Conservation (phyloP, 305 asterid species). For the Fraxinus nigra region DNA sequence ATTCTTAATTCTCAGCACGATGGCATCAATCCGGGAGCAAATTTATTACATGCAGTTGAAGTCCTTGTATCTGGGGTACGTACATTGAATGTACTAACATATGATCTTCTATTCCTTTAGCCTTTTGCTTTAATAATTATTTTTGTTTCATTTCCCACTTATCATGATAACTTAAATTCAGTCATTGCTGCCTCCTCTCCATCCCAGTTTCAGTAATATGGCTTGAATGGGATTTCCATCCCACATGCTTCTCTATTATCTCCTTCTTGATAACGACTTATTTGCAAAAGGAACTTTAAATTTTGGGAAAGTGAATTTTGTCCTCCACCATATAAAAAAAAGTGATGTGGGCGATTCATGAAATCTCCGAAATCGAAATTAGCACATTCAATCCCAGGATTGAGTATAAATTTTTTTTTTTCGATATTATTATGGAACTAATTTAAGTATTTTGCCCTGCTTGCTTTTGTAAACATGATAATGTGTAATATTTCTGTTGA, state of each 20-base stretch:
- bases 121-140: conserved; percentile 12
- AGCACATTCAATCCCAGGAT: conserved; percentile 16
- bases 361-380: conserved; percentile 4
- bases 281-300: conserved; percentile 9
- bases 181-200: conserved; percentile 12
- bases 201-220: background rate
- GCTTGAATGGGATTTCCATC: conserved; percentile 4
- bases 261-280: conserved; percentile 9
- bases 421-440: conserved; percentile 2
- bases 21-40: conserved; percentile 84
- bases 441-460: conserved; percentile 1
- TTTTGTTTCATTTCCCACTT: conserved; percentile 10
- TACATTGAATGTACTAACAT: conserved; percentile 24
- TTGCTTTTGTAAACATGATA: conserved; percentile 6
- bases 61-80: conserved; percentile 93
- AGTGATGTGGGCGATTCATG: background rate
- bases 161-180: background rate
- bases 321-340: background rate
- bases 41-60: conserved; percentile 87
- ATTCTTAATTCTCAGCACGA: conserved; percentile 53
- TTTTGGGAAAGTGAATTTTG: conserved; percentile 2
- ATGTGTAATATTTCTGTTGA: conserved; percentile 5
- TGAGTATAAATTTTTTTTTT: background rate
- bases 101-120: conserved; percentile 7
- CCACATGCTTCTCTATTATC: conserved; percentile 13